Evolutionary conservation across 2,329 filamentous ascomycete genomes (phyloP).

Genomic region (Aspergillus sp.): DNA sequence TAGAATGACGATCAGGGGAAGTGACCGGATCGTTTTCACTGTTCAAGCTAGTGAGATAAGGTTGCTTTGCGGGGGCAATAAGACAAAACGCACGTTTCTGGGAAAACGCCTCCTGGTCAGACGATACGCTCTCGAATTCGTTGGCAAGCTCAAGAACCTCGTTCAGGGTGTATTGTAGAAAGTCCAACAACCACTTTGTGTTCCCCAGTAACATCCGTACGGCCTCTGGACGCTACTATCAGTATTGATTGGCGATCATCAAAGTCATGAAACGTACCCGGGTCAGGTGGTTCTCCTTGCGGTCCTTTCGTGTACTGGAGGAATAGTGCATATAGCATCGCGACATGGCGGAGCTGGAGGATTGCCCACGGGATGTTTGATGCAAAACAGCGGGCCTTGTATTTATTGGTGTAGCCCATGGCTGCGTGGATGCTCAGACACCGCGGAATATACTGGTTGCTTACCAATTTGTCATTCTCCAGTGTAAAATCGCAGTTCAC

Average conservation of each 20-base stretch:
- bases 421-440: constrained; percentile 77
- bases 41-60: constrained; percentile 1
- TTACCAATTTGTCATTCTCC: constrained; percentile 71
- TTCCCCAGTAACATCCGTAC: constrained; percentile 71
- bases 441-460: constrained; percentile 69
- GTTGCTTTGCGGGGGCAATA: not conserved
- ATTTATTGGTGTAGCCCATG: constrained; percentile 68
- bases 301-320: constrained; percentile 62
- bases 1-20: constrained; percentile 58
- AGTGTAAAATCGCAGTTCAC: constrained; percentile 78
- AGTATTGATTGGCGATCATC: not conserved
- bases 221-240: constrained; percentile 54
- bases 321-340: constrained; percentile 61
- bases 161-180: constrained; percentile 56
- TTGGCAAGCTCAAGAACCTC: constrained; percentile 49
- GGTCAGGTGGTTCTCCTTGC: constrained; percentile 51
- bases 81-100: constrained; percentile 30
- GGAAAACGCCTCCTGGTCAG: constrained; percentile 34
- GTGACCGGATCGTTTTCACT: constrained; percentile 38
- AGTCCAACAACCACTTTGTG: constrained; percentile 73
- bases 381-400: constrained; percentile 59
- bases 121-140: constrained; percentile 31
- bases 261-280: constrained; percentile 42
- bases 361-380: constrained; percentile 74
- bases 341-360: constrained; percentile 69